A percentile compares a stretch with the other conserved stretches of the same genome.
Conservation (phyloP, 2,329 filamentous ascomycete species). For the Alternaria arborescens region DNA sequence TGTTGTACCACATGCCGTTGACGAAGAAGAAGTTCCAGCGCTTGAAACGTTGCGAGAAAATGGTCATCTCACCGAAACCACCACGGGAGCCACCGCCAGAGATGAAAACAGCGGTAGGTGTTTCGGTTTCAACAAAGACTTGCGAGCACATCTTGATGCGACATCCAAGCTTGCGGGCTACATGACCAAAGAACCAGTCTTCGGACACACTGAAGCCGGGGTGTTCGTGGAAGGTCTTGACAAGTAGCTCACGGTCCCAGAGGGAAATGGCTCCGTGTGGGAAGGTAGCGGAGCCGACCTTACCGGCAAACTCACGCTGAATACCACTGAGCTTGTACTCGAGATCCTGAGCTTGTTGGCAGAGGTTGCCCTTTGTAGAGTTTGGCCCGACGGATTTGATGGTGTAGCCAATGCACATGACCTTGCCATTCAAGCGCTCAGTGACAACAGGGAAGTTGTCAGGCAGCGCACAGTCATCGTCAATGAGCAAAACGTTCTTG, state of each 20-base stretch:
- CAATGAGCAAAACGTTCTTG: constrained; percentile 28
- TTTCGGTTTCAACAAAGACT: constrained; percentile 62
- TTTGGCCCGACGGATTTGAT: constrained; percentile 57
- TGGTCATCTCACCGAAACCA: constrained; percentile 63
- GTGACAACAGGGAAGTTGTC: constrained; percentile 26
- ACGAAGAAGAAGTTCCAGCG: constrained; percentile 64
- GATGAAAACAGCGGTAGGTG: constrained; percentile 56
- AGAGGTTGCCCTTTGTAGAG: constrained; percentile 40
- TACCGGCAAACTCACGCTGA: constrained; percentile 56
- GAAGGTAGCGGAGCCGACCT: constrained; percentile 59
- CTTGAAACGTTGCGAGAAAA: constrained; percentile 61
- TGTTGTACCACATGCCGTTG: constrained; percentile 59
- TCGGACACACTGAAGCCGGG: constrained; percentile 61
- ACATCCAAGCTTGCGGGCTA: constrained; percentile 55
- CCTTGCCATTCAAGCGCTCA: constrained; percentile 17
- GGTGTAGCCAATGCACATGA: constrained; percentile 58
- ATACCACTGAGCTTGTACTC: constrained; percentile 63
- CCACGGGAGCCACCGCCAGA: constrained; percentile 53
- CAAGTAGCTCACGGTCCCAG: constrained; percentile 58
- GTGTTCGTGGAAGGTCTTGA: constrained; percentile 58
- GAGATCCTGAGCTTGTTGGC: constrained; percentile 59
- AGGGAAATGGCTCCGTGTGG: constrained; percentile 62
- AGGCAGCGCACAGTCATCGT: constrained; percentile 25
- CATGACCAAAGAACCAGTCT: constrained; percentile 64
- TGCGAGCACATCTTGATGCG: constrained; percentile 60